Evolutionary conservation across 2,329 filamentous ascomycete species (phyloP), one percentile per base, ranked within the genome.

Genomic region (Cadophora malorum): DNA sequence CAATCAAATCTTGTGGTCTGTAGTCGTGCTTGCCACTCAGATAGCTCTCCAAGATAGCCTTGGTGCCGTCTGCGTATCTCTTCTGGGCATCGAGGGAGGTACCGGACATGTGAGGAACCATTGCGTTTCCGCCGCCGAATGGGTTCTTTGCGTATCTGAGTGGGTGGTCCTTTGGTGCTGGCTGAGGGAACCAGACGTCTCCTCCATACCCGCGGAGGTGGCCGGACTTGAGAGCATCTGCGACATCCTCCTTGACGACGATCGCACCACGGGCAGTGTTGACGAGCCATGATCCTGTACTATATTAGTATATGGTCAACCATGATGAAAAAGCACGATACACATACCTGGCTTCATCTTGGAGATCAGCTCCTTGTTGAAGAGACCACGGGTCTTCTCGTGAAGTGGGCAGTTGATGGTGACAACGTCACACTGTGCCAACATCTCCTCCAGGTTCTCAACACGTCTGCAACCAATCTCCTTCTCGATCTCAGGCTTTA

Each of bases 361-460:
- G 82, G 89, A 86, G 80, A 98, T 95, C 77, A 98, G 87, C 60
- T 98, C 93, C 91, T 97, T 97, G 91, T 98, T 97, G 88, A 98
- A 98, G 72, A 99, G 83, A 75, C 95, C 95, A 71, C 90, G 88
- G 45, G 96, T 99, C 89, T 96, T 97, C 88, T 98, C 95, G 86
- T 99, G 96, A 72, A 99, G 89, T 64, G 96, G 96, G 88, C 94
- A 97, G 90, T 99, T 99, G 86, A 99, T 98, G 79, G 96, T 99
- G 82, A 99, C 95, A 71, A 98, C 88, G 76, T 98, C 96, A 81
- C 95, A 98, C 86, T 97, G 93, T 50, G 88, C 86, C 71, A 99
- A 83, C 89, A 99, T 91, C 81, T 98, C 95, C 86, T 97, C 94
- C 78, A 99, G 90, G 78, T 80, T 87, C 60, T 95, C 91, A 69